A percentile compares a stretch with the other conserved stretches of the same genome.
These are phyloP conservation scores for Mycena latifolia DNA, from an alignment of 768 basidiomycete species.

Conservation along the genomic window DNA sequence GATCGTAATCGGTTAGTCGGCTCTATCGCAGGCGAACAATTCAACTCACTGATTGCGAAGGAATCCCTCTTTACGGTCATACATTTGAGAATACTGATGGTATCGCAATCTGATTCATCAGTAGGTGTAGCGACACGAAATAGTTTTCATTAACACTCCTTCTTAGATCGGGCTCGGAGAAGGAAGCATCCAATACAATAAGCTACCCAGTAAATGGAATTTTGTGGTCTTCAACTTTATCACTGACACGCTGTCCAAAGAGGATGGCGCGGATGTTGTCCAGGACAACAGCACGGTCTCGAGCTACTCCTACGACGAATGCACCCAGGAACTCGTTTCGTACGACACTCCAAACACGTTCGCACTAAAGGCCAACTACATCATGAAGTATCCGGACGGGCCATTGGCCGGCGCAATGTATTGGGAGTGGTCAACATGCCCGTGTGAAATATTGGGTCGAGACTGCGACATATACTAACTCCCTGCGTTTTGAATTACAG, in stretches of 20 bases:
- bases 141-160: too few relatives aligned
- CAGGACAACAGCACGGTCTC: not conserved
- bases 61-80: not conserved
- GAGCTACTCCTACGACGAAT: not conserved
- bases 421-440: too few relatives aligned
- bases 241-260: not conserved
- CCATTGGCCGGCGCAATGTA: too few relatives aligned
- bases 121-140: not conserved
- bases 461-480: too few relatives aligned
- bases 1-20: too few relatives aligned
- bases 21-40: too few relatives aligned
- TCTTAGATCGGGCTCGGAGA: too few relatives aligned
- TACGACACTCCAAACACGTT: not conserved
- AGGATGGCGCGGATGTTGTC: not conserved
- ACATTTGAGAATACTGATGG: not conserved
- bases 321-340: not conserved
- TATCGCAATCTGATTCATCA: not conserved
- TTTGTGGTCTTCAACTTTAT: too few relatives aligned
- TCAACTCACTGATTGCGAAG: not conserved
- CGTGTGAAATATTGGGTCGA: too few relatives aligned
- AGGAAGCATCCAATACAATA: too few relatives aligned
- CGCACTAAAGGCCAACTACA: not conserved
- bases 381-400: not conserved
- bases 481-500: too few relatives aligned
- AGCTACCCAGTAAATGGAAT: too few relatives aligned